These are phyloP conservation scores for Trichoderma hamatum DNA, from an alignment of 2,329 filamentous ascomycete genomes.

Conservation along the genomic window DNA sequence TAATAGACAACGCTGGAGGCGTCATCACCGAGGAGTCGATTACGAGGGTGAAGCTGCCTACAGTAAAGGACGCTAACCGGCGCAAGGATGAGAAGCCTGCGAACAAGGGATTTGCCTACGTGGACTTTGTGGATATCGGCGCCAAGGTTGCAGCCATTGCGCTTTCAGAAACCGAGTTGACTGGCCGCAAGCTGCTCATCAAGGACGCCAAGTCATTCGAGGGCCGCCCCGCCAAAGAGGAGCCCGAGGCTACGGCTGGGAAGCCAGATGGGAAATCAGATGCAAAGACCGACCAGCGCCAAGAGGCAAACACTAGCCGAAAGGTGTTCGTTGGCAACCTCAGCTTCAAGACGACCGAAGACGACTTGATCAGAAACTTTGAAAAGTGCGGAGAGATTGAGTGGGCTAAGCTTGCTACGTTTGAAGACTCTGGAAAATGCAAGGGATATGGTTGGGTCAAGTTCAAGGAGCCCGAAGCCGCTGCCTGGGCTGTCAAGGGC, in stretches of 20 bases:
- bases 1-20: conserved; percentile 72
- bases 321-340: conserved; percentile 94
- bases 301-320: conserved; percentile 65
- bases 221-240: conserved; percentile 75
- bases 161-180: conserved; percentile 80
- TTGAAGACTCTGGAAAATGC: conserved; percentile 96
- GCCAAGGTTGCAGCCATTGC: conserved; percentile 77
- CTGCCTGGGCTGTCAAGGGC: conserved; percentile 71
- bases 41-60: conserved; percentile 81
- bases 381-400: conserved; percentile 80
- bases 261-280: conserved; percentile 37
- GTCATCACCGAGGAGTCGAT: conserved; percentile 70
- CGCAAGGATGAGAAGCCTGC: conserved; percentile 39
- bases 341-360: conserved; percentile 78
- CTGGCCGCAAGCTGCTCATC: conserved; percentile 81
- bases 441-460: conserved; percentile 97
- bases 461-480: conserved; percentile 77
- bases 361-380: conserved; percentile 80
- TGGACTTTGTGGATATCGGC: conserved; percentile 78
- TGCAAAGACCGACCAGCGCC: conserved; percentile 41
- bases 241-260: conserved; percentile 36
- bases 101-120: conserved; percentile 97
- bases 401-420: conserved; percentile 87
- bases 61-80: conserved; percentile 53
- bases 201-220: conserved; percentile 91